Conservation (phyloP, 2,329 filamentous ascomycete genomes). For the Exophiala sideris region DNA sequence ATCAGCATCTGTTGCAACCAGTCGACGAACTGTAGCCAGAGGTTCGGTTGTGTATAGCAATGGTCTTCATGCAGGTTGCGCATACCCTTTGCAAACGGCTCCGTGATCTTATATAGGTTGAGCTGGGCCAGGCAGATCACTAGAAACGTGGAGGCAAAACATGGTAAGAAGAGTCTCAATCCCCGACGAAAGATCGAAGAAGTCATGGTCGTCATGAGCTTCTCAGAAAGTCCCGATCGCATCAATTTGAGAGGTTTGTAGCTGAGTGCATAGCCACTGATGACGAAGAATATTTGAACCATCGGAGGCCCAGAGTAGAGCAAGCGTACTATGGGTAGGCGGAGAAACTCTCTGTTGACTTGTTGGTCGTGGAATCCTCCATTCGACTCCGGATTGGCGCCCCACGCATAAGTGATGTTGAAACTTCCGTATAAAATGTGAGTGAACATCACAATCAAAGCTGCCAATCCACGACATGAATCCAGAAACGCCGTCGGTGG, state of each 20-base stretch:
- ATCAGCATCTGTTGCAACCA: constrained; percentile 24
- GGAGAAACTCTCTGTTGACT: constrained; percentile 14
- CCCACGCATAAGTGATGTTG: constrained; percentile 23
- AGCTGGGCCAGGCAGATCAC: constrained; percentile 36
- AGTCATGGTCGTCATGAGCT: constrained; percentile 39
- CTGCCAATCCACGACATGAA: constrained; percentile 43
- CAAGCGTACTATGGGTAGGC: constrained; percentile 23
- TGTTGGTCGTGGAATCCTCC: neutral
- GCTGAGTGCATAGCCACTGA: constrained; percentile 48
- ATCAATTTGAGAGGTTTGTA: constrained; percentile 41
- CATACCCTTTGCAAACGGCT: constrained; percentile 23
- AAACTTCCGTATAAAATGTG: constrained; percentile 26
- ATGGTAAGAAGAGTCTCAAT: constrained; percentile 42
- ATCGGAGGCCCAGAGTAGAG: constrained; percentile 27
- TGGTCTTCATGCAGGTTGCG: constrained; percentile 21
- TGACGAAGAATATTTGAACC: constrained; percentile 48
- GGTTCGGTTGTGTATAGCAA: constrained; percentile 19
- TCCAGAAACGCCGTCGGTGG: constrained; percentile 33
- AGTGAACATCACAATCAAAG: constrained; percentile 25
- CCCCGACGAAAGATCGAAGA: constrained; percentile 45
- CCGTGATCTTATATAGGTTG: constrained; percentile 23
- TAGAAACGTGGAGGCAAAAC: constrained; percentile 37
- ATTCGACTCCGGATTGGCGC: constrained; percentile 12
- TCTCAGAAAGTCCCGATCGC: constrained; percentile 34
- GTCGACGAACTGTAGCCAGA: constrained; percentile 20